Percentiles rank a stretch among this genome's conserved stretches.
Conservation (phyloP, 2,329 filamentous ascomycete genomes). For the Elsinoe necatrix region DNA sequence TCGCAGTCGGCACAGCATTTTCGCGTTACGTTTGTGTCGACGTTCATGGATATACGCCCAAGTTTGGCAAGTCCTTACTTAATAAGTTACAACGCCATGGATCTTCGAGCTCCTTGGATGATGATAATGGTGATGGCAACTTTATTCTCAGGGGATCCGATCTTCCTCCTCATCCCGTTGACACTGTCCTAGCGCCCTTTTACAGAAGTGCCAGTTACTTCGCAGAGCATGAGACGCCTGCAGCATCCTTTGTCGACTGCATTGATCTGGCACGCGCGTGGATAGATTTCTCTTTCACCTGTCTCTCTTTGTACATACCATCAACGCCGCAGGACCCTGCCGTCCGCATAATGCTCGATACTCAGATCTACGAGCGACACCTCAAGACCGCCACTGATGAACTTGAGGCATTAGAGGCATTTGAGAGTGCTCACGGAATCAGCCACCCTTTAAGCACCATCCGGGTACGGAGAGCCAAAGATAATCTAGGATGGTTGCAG, state of each 20-base stretch:
- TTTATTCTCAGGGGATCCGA: too few relatives aligned
- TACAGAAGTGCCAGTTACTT: not conserved
- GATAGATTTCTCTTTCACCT: conserved; percentile 65
- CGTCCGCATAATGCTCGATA: conserved; percentile 48
- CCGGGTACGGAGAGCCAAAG: conserved; percentile 27
- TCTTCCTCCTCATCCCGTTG: too few relatives aligned
- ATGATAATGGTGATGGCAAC: too few relatives aligned
- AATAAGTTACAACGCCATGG: too few relatives aligned
- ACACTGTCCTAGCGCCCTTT: not conserved
- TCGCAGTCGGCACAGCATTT: not conserved
- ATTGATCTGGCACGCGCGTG: conserved; percentile 44
- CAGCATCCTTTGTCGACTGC: not conserved
- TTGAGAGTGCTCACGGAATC: conserved; percentile 50
- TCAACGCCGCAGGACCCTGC: conserved; percentile 80
- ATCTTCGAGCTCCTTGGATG: too few relatives aligned
- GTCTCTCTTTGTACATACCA: conserved; percentile 74
- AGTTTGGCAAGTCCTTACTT: too few relatives aligned
- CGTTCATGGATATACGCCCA: too few relatives aligned
- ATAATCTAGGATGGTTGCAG: conserved; percentile 49
- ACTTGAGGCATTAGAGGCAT: conserved; percentile 53
- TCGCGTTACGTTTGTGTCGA: too few relatives aligned
- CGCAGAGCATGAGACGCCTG: not conserved
- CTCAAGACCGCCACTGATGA: conserved; percentile 22
- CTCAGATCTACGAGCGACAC: conserved; percentile 44
- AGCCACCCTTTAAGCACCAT: not conserved